Evolutionary conservation across 148 eudicot species (phyloP), one percentile per base, ranked within the genome.

Genomic region (Simmondsia chinensis): DNA sequence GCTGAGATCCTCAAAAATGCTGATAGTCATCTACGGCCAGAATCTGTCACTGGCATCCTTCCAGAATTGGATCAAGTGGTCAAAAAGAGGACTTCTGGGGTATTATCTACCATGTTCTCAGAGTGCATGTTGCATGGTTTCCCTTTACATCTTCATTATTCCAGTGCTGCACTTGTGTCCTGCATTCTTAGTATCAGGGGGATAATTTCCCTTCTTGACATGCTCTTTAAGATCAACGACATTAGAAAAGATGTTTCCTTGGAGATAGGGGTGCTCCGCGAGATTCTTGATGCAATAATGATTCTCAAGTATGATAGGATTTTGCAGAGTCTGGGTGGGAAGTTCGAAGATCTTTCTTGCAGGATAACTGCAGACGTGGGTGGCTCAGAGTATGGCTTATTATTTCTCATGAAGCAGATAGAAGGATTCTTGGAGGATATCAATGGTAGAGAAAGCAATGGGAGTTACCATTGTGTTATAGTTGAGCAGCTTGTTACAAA

Each of bases 61-160:
- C 45, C 54, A 6, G 77, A 74, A 65, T 44, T 77, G 39, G 77
- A 69, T 44, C 57, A 33, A 52, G 69, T 60, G 33, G 39, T 73
- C 31, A 64, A 61, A 50, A 79, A 71, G 56, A 66, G 68, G 52
- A 72, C 84, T 61, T 61, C 82, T 10, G 87, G 81, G 33, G 34
- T 65, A 22, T 54, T 61, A 34, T 66, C 76, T 33, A 66, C 63
- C 46, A 52, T 63, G 26, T 77, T 69, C 42, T 75, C 85, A 69
- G 94, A 93, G 71, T 47, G 77, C 57, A 39, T 70, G 48, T 59
- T 93, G 56, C 96, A 93, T 75, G 96, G 99, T 40, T 80, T 93
- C 72, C 94, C 99, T 10, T 69, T 73, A 41, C 63, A 73, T 55
- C 64, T 27, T 66, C 82, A 59, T 45, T 53, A 52, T 60, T 63